Evolutionary conservation across 306 rosid species (phyloP).

Genomic region (Calophaca sinica): DNA sequence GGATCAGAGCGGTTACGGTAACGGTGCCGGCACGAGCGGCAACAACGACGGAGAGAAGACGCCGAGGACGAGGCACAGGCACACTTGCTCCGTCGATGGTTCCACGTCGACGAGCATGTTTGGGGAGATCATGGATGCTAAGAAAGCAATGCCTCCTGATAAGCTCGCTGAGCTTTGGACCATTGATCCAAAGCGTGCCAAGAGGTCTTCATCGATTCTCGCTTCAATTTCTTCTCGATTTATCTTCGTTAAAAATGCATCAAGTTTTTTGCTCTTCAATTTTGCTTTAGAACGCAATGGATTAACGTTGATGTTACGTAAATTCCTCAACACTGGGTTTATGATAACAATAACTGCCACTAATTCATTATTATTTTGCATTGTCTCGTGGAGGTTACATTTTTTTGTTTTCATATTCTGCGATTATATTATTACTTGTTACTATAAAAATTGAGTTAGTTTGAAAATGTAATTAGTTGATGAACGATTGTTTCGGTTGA

Average conservation of each 20-base stretch:
- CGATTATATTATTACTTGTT: constrained; percentile 11
- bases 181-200: constrained; percentile 97
- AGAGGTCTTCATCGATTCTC: constrained; percentile 64
- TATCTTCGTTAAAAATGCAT: constrained; percentile 25
- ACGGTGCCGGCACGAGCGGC: constrained; percentile 49
- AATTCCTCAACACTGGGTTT: not conserved
- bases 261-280: not conserved
- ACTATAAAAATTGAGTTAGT: not conserved
- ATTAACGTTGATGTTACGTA: constrained; percentile 15
- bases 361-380: not conserved
- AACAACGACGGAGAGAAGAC: constrained; percentile 64
- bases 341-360: not conserved
- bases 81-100: constrained; percentile 85
- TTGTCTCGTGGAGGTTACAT: not conserved
- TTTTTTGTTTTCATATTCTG: not conserved
- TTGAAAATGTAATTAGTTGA: constrained; percentile 3
- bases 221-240: constrained; percentile 3
- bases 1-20: constrained; percentile 61
- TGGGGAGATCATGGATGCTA: constrained; percentile 95
- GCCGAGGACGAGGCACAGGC: constrained; percentile 72
- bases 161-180: constrained; percentile 99
- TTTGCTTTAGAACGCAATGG: constrained; percentile 12
- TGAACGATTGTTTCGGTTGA: constrained; percentile 26
- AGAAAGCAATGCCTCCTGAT: constrained; percentile 99
- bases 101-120: constrained; percentile 73